Evolutionary conservation across 139 green algal genomes (phyloP).

Genomic region (Chlamydomonas sp.): DNA sequence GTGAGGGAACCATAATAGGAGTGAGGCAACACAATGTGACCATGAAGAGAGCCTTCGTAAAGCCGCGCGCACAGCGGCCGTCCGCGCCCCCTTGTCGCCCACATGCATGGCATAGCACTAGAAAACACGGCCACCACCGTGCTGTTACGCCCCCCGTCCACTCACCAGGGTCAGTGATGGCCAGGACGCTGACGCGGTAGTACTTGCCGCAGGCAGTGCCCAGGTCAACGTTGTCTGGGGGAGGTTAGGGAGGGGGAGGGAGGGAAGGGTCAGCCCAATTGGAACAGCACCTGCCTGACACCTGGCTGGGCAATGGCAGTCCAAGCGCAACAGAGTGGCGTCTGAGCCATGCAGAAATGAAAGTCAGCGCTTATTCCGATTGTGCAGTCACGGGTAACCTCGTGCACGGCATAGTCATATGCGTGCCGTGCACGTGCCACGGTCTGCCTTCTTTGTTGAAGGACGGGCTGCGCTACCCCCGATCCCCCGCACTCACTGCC

Average conservation of each 20-base stretch:
- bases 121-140: background rate
- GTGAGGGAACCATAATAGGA: background rate
- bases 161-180: conserved; percentile 96
- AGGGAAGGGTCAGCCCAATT: background rate
- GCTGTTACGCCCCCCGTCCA: background rate
- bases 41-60: background rate
- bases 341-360: no score
- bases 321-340: no score
- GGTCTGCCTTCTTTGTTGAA: no score
- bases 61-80: background rate
- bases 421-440: no score
- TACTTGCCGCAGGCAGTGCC: conserved; percentile 98
- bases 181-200: conserved; percentile 92
- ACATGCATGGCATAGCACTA: background rate
- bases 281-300: background rate
- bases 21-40: background rate
- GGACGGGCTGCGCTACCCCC: background rate
- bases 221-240: conserved; percentile 97
- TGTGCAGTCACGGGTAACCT: no score
- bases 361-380: no score
- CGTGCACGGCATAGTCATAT: no score
- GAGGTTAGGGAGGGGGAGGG: background rate
- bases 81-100: background rate
- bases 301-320: background rate
- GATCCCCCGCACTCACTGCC: conserved; percentile 79